These are phyloP conservation scores for Trifolium repens DNA, from an alignment of 306 rosid genomes.

Conservation along the genomic window DNA sequence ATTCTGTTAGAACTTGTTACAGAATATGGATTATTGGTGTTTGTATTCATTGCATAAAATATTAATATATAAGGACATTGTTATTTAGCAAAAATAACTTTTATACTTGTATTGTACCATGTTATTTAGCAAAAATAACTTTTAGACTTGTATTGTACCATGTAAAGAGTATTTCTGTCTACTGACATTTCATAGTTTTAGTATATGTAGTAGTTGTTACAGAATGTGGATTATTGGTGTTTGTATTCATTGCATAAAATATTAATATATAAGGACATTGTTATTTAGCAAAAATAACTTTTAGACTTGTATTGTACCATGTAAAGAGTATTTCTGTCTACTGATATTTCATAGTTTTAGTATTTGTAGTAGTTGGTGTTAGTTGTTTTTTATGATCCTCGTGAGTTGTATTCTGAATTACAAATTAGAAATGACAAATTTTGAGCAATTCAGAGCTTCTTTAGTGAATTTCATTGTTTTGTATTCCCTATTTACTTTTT, in stretches of 20 bases:
- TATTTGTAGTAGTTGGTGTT: neutral
- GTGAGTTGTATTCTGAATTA: neutral
- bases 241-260: too few relatives aligned
- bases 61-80: neutral
- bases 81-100: conserved; percentile 1
- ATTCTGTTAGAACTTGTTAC: neutral
- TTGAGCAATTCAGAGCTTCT: conserved; percentile 2
- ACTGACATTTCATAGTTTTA: neutral
- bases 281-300: conserved; percentile 1
- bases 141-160: too few relatives aligned
- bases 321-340: neutral
- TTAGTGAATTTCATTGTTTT: conserved; percentile 9
- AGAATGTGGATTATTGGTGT: too few relatives aligned
- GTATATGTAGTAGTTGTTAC: neutral
- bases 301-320: neutral
- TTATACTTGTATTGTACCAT: neutral
- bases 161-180: conserved; percentile 1
- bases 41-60: conserved; percentile 13
- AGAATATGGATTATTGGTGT: conserved; percentile 10
- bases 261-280: neutral
- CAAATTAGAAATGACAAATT: neutral
- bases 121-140: too few relatives aligned
- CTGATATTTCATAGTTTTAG: neutral
- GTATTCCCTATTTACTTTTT: neutral
- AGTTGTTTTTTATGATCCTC: neutral